Percentiles rank a stretch among this genome's conserved stretches.
Conservation (phyloP, 2,329 filamentous ascomycete genomes). For the Colletotrichum sp. region DNA sequence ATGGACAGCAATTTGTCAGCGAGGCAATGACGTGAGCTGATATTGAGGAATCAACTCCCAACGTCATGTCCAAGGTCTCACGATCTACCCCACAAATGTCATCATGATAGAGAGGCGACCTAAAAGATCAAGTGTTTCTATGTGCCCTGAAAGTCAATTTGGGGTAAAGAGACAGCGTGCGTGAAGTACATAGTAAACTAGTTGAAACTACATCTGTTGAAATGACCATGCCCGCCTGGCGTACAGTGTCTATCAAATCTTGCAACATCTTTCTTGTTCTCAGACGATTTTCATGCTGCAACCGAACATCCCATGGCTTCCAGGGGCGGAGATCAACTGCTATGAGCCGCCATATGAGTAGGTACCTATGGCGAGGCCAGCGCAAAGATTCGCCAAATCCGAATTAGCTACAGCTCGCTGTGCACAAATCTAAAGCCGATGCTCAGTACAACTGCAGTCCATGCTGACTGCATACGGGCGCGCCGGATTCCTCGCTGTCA, state of each 20-base stretch:
- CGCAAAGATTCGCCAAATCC: not conserved
- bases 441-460: not conserved
- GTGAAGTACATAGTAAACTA: too few relatives aligned
- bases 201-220: too few relatives aligned
- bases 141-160: not conserved
- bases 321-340: too few relatives aligned
- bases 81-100: not conserved
- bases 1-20: not conserved
- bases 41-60: not conserved
- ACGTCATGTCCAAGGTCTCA: not conserved
- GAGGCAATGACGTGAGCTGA: not conserved
- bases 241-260: too few relatives aligned
- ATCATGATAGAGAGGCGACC: not conserved
- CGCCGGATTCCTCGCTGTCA: not conserved
- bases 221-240: too few relatives aligned
- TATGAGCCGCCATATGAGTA: not conserved
- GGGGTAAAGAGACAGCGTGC: too few relatives aligned
- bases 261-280: not conserved
- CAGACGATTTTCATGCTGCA: not conserved
- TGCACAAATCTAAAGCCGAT: rapidly evolving
- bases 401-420: not conserved
- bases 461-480: not conserved
- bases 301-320: too few relatives aligned
- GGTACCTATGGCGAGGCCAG: not conserved
- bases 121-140: rapidly evolving